phyloP scores from a whole-genome alignment of 768 basidiomycete genomes.

The Mycena capillaripes region DNA sequence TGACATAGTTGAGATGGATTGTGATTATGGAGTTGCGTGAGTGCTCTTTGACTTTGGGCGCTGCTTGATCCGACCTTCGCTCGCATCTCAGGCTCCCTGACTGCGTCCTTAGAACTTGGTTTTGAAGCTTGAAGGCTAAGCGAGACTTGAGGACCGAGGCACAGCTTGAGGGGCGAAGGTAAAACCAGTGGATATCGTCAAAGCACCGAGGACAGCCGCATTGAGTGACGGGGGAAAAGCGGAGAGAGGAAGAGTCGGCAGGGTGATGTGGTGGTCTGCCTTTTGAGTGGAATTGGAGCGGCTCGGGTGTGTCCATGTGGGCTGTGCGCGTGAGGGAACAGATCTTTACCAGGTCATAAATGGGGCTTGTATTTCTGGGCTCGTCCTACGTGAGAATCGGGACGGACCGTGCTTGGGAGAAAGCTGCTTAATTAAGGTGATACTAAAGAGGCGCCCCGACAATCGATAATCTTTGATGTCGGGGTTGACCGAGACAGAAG shows the following conservation, averaged over 20 bases:
- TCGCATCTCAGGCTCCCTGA: not conserved
- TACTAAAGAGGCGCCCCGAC: not conserved
- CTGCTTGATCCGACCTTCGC: not conserved
- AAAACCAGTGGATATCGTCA: not conserved
- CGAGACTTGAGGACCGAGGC: too few relatives aligned
- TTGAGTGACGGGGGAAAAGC: conserved; percentile 6
- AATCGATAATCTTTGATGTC: too few relatives aligned
- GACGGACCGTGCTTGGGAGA: conserved; percentile 6
- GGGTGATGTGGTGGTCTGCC: conserved; percentile 2
- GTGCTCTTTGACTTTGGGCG: not conserved
- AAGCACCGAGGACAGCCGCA: not conserved
- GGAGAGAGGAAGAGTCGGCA: conserved; percentile 1
- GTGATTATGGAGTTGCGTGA: not conserved
- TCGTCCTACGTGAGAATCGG: too few relatives aligned
- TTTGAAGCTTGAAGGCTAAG: too few relatives aligned
- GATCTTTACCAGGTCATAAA: too few relatives aligned
- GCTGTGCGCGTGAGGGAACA: conserved; percentile 1
- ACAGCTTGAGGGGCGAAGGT: too few relatives aligned
- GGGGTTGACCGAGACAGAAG: too few relatives aligned
- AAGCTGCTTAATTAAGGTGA: conserved; percentile 5
- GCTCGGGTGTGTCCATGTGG: conserved; percentile 7
- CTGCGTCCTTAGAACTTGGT: too few relatives aligned
- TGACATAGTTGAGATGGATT: not conserved
- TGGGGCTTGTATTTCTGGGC: too few relatives aligned
- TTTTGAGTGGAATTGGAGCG: conserved; percentile 1